Evolutionary conservation across 192 early-diverging fungal species (phyloP).

Genomic region (Coemansia aciculifera): DNA sequence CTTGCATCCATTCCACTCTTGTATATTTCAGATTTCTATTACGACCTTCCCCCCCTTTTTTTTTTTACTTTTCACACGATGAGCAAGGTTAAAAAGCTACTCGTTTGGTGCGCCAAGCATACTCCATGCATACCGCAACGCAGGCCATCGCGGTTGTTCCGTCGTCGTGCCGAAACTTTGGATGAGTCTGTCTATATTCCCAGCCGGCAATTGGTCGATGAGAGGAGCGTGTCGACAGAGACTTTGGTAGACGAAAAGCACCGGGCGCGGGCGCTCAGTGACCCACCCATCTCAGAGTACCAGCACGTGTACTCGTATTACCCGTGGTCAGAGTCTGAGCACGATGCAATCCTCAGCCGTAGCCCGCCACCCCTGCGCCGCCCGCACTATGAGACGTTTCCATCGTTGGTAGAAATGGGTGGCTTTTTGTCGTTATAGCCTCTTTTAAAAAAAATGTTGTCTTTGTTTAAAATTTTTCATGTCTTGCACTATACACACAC

Average conservation of each 20-base stretch:
- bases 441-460: background rate
- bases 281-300: conserved; percentile 24
- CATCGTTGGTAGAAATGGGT: conserved; percentile 53
- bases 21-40: background rate
- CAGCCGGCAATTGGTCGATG: background rate
- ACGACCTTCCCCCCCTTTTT: background rate
- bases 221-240: conserved; percentile 19
- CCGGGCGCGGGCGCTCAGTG: conserved; percentile 31
- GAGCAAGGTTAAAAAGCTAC: conserved; percentile 29
- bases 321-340: conserved; percentile 49
- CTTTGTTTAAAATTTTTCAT: background rate
- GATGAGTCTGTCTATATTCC: conserved; percentile 7
- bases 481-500: background rate
- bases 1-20: conserved; percentile 6
- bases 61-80: conserved; percentile 7
- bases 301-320: conserved; percentile 49
- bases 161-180: conserved; percentile 25
- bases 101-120: conserved; percentile 40
- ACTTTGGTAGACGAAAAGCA: conserved; percentile 44
- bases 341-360: conserved; percentile 42
- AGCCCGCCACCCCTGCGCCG: conserved; percentile 45
- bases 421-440: conserved; percentile 38
- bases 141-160: conserved; percentile 17
- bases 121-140: conserved; percentile 15
- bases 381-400: conserved; percentile 49